Conservation (phyloP, 129 eudicot genomes). For the Deinandra increscens region DNA sequence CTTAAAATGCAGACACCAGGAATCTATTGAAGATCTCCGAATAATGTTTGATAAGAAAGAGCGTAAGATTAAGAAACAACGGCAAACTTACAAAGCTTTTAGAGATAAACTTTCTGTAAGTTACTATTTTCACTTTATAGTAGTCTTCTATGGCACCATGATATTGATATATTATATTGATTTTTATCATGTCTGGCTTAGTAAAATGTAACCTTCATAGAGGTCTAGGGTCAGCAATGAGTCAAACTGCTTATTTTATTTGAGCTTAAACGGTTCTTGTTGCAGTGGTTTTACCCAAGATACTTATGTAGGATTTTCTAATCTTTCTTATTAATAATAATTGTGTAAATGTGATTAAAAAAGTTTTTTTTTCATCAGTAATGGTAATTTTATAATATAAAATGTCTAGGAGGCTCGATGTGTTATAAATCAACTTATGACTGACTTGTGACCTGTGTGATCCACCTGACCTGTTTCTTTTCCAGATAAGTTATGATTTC, state of each 20-base stretch:
- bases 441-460: neutral
- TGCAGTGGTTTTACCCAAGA: neutral
- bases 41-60: constrained; percentile 64
- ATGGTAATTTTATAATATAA: neutral
- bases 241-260: neutral
- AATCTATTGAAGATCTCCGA: constrained; percentile 78
- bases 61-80: constrained; percentile 62
- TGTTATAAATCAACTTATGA: neutral
- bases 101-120: constrained; percentile 72
- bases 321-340: neutral
- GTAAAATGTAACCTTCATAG: neutral
- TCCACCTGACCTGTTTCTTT: neutral
- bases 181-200: neutral
- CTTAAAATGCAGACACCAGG: constrained; percentile 52
- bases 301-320: neutral
- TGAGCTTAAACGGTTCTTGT: too few species aligned
- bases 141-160: neutral
- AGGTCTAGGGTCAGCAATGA: neutral
- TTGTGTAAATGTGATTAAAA: neutral
- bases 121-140: neutral
- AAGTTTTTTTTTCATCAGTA: neutral
- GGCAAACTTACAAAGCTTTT: constrained; percentile 68
- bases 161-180: neutral
- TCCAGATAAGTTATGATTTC: neutral
- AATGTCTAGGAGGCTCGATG: neutral